Evolutionary conservation across 345 rosid species (phyloP), one percentile per base, ranked within the genome.

Genomic region (Dipteronia sinensis): DNA sequence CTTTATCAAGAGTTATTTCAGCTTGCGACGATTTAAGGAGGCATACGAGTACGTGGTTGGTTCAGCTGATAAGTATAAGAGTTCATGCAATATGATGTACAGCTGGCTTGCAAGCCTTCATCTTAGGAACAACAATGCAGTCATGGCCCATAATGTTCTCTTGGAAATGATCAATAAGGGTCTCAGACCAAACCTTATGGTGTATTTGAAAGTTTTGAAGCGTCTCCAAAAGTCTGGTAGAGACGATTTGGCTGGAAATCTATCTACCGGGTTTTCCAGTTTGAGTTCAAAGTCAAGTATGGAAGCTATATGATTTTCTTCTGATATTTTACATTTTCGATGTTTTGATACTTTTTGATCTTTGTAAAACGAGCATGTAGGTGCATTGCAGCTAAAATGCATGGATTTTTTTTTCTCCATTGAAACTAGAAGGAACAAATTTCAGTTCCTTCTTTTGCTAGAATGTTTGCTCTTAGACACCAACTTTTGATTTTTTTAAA

Each of bases 141-240:
- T 81, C 11, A 25, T 64, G 34, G 86, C 91, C 17, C 78, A 78
- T 44, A 77, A 69, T 76, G 69, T 90, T 78, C 87, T 88, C 40
- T 84, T 71, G 23, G 86, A 85, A 77, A 86, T 90, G 93, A 88
- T 88, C 5, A 69, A 77, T 17, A 88, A 79, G 76, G 93, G 91
- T 67, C 80, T 89, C 22, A 81, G 81, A 75, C 93, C 93, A n/a
- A 40, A 81, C 29, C 64, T 67, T 71, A 20, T 70, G 0, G 82
- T 86, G 63, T 83, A 86, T 72, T 62, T 17, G 80, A 78, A 29
- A 66, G 87, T 86, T 49, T 51, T 65, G 72, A 79, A 79, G 71
- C 77, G 65, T 25, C 89, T 89, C 51, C 38, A 29, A 72, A 78
- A 72, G 69, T 71, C 77, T 3, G 83, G 82, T 55, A 79, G 77